A percentile compares a stretch with the other conserved stretches of the same genome.
These are phyloP conservation scores for Brasilioporus rufonigricans DNA, from an alignment of 768 basidiomycete species.

Conservation along the genomic window DNA sequence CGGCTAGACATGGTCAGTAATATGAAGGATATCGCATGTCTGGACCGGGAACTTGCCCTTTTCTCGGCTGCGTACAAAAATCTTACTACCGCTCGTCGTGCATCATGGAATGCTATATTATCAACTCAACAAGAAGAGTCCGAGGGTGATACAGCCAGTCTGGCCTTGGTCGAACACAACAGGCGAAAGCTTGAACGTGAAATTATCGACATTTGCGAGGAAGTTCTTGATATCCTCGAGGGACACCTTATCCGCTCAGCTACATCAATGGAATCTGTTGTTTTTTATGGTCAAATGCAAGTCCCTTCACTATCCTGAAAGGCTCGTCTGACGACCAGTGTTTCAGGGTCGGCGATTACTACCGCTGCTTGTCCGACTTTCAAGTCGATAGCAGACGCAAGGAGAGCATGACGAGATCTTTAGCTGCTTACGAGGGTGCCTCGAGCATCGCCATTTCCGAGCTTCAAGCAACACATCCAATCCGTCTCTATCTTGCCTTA, in stretches of 20 bases:
- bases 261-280: neutral
- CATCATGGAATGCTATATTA: neutral
- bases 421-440: too few species aligned
- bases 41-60: neutral
- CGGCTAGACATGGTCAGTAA: neutral
- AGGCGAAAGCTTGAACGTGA: neutral
- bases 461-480: too few species aligned
- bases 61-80: neutral
- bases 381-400: neutral
- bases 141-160: neutral
- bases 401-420: too few species aligned
- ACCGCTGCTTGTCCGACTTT: neutral
- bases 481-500: too few species aligned
- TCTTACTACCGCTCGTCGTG: neutral
- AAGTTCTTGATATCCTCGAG: neutral
- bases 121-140: neutral
- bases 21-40: neutral
- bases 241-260: neutral
- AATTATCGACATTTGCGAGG: neutral
- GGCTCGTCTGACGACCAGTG: too few species aligned
- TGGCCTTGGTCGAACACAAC: neutral
- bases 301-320: neutral
- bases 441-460: too few species aligned
- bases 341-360: neutral
- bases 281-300: neutral